Base-by-base conservation (phyloP, 2,329 filamentous ascomycete species). In the Curvularia sp. region DNA sequence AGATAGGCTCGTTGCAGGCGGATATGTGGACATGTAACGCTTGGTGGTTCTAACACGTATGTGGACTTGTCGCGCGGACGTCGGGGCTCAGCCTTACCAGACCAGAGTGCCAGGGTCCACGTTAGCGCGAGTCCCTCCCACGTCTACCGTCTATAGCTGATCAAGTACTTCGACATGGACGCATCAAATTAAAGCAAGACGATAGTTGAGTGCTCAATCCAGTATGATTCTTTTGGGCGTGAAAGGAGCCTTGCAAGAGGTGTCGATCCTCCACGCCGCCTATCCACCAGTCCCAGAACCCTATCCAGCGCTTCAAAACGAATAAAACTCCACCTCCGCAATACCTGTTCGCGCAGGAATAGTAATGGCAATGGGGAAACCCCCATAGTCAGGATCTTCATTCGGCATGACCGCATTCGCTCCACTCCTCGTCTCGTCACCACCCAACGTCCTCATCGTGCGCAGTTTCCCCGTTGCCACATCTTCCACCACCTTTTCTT, bases 381-480 rank as follows among this genome's bases (percentile, higher is more conserved):
- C 82, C 1, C 83, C 84, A 66, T 86, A 86, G 59, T 86, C 83
- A 0, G 83, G 83, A 32, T 84, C 77, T 32, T 84, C 81, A 56
- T 80, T 83, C 0, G 82, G 84, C 84, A 87, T 87, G 61, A 85
- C 82, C 18, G 79, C 66, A 47, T 79, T 81, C 46, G 74, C 72
- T 1, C 83, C 83, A 61, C 79, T 80, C 23, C 78, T 65, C 5
- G 80, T 82, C 73, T 83, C 80, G 46, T 82, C 80, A 0, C 80
- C 80, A 53, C 80, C 79, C 23, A 82, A 58, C 19, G 68, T 61
- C 27, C 79, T 71, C 54, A 77, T 47, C 0, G 77, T 80, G 19
- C 62, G 65, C 49, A 82, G 36, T 51, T 74, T 67, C 1, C 77
- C 77, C 2, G 70, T 77, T 15, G 76, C 72, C 8, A 70, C 63